These are phyloP conservation scores for Gossypium australe DNA, from an alignment of 345 rosid species.

Conservation along the genomic window DNA sequence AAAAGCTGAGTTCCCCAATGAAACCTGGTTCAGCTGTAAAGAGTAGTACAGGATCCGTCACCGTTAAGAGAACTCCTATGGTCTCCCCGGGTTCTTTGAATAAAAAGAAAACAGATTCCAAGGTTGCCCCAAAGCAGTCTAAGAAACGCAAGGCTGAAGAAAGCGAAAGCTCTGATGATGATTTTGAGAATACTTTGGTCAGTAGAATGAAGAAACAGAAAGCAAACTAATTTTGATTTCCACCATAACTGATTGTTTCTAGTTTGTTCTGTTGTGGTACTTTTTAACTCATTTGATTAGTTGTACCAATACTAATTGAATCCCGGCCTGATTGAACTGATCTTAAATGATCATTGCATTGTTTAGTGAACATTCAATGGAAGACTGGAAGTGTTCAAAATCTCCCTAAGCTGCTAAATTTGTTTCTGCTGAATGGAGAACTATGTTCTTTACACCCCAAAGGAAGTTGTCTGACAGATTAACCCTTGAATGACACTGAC, in stretches of 20 bases:
- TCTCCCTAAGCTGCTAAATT: background rate
- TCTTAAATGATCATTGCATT: background rate
- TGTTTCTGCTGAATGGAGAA: background rate
- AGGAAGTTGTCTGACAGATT: background rate
- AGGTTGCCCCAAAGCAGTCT: slow-evolving; percentile 31
- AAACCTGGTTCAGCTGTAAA: slow-evolving; percentile 41
- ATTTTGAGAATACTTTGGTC: slow-evolving; percentile 45
- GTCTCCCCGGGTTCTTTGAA: slow-evolving; percentile 29
- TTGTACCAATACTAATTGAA: background rate
- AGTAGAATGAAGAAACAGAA: slow-evolving; percentile 39
- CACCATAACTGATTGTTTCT: background rate
- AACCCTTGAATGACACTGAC: background rate
- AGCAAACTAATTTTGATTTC: slow-evolving; percentile 29
- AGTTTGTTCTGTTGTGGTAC: background rate
- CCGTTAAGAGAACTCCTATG: slow-evolving; percentile 25
- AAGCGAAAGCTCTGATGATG: slow-evolving; percentile 41
- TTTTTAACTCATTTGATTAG: background rate
- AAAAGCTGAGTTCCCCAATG: slow-evolving; percentile 48
- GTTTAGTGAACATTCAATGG: background rate
- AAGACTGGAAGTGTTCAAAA: too few relatives aligned
- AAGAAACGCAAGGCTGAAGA: slow-evolving; percentile 53
- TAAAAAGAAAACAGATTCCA: slow-evolving; percentile 36
- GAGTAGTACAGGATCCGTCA: slow-evolving; percentile 29
- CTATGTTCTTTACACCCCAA: background rate
- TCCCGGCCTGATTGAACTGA: background rate